Conservation (phyloP, 148 eudicot species). For the Spergularia bocconei region DNA sequence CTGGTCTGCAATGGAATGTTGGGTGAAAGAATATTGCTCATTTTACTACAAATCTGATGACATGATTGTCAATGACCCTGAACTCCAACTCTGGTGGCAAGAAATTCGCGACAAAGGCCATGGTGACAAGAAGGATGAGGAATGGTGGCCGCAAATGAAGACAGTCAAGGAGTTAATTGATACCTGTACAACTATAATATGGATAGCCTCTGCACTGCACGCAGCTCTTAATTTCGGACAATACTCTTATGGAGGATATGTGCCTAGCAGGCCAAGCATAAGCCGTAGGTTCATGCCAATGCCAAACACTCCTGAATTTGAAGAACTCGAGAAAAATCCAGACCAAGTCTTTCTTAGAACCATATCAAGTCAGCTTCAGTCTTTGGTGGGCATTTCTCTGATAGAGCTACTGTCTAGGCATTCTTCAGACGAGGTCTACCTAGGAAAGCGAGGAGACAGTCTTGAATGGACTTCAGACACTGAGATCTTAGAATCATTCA, state of each 20-base stretch:
- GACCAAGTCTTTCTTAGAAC: conserved; percentile 52
- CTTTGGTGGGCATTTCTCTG: conserved; percentile 67
- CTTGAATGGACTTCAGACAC: conserved; percentile 58
- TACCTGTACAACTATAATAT: conserved; percentile 62
- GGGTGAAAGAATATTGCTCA: conserved; percentile 71
- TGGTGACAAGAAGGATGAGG: conserved; percentile 60
- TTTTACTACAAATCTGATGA: conserved; percentile 49
- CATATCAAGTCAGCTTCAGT: conserved; percentile 53
- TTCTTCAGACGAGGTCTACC: conserved; percentile 66
- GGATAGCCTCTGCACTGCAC: conserved; percentile 83
- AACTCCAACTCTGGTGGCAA: conserved; percentile 75
- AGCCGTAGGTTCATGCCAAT: conserved; percentile 73
- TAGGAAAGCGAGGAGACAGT: conserved; percentile 60
- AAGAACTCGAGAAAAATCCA: conserved; percentile 48
- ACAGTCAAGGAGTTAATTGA: conserved; percentile 40
- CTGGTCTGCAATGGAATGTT: conserved; percentile 67
- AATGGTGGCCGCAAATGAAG: conserved; percentile 80
- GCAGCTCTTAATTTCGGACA: conserved; percentile 87
- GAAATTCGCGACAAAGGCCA: conserved; percentile 70
- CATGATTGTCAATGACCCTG: conserved; percentile 41
- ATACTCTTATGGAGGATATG: conserved; percentile 71
- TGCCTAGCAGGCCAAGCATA: conserved; percentile 64
- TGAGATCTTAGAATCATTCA: conserved; percentile 47
- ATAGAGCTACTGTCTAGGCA: conserved; percentile 78
- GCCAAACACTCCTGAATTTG: conserved; percentile 49